Percentiles rank a stretch among this genome's conserved stretches.
phyloP scores from a whole-genome alignment of 2,329 filamentous ascomycete species.

The Diaporthe citriasiana region DNA sequence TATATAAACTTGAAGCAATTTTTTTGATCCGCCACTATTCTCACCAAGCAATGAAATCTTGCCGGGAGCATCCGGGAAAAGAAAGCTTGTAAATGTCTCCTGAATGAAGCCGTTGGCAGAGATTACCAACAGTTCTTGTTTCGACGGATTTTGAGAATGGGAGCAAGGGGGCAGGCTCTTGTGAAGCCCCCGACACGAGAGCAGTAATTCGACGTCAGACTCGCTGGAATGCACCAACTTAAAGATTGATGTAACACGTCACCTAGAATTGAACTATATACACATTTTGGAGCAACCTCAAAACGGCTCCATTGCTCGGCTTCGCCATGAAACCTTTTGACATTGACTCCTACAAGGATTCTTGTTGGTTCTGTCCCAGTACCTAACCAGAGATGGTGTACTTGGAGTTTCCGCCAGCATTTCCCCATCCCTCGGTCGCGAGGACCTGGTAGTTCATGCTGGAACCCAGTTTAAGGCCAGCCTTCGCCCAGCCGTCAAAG shows the following conservation, averaged over 20 bases:
- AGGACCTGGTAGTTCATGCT: conserved; percentile 65
- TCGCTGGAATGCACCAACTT: not conserved
- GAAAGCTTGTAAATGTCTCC: not conserved
- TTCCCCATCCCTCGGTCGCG: conserved; percentile 63
- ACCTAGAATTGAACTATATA: not conserved
- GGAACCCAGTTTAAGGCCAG: conserved; percentile 61
- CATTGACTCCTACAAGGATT: not conserved
- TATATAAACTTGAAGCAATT: too few relatives aligned
- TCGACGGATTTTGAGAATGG: not conserved
- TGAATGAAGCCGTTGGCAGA: too few relatives aligned
- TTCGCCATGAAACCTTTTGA: not conserved
- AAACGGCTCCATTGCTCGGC: not conserved
- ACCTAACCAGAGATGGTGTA: conserved; percentile 47
- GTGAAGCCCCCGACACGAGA: not conserved
- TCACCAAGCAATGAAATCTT: not conserved
- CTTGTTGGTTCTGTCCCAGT: not conserved
- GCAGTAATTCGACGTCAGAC: not conserved
- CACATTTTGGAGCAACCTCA: not conserved
- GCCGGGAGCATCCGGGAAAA: not conserved
- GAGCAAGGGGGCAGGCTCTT: not conserved
- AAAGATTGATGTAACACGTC: not conserved
- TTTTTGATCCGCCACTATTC: too few relatives aligned
- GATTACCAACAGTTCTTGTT: not conserved
- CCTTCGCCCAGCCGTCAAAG: conserved; percentile 64
- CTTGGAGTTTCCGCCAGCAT: conserved; percentile 49